Base-by-base conservation (phyloP, 768 basidiomycete genomes). In the Boletales sp. region DNA sequence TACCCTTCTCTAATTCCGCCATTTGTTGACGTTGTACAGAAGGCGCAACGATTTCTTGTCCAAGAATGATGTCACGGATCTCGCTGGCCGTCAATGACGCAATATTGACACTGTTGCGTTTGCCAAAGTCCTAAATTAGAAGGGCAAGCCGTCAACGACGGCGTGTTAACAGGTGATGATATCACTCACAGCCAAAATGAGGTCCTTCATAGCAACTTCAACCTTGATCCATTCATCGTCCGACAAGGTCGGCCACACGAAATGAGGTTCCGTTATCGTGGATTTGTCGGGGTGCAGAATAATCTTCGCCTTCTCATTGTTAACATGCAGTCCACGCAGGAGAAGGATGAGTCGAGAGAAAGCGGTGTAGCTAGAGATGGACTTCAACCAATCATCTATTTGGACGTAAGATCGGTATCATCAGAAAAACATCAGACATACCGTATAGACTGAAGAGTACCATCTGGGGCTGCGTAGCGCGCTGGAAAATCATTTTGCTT, bases 141-240 rank as follows among this genome's bases (percentile, higher is more conserved):
- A 43, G 12, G 3, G 37, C 69, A 19, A 71, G 60, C 51, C 36
- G 18, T 30, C 27, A 30, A 7, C 1, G 12, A 40, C 45, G 18
- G 12, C 9, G 12, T 18, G 38, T n/a, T 4, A 18, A 37, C 14
- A 27, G 18, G n/a, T 13, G 9, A 35, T 12, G 4, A 10, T 6
- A 14, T 13, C 24, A 69, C 83, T 50, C 61, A 87, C 85, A 50
- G 88, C 89, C 38, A 93, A 74, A 64, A 99, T 98, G 45, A 99
- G 82, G 57, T 98, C 97, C 69, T 97, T 98, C 78, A 99, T 86
- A 0, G 97, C 95, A 40, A 99, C 90, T 74, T 99, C 97, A 41
- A 97, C 95, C 69, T 95, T 94, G 71, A 99, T 95, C 95, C 95
- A 98, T 61, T 97, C 94, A 58, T 97, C 93, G 58, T 97, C 94